A percentile compares a stretch with the other conserved stretches of the same genome.
phyloP scores from a whole-genome alignment of 306 rosid genomes.

The Trichosanthes cucumerina region DNA sequence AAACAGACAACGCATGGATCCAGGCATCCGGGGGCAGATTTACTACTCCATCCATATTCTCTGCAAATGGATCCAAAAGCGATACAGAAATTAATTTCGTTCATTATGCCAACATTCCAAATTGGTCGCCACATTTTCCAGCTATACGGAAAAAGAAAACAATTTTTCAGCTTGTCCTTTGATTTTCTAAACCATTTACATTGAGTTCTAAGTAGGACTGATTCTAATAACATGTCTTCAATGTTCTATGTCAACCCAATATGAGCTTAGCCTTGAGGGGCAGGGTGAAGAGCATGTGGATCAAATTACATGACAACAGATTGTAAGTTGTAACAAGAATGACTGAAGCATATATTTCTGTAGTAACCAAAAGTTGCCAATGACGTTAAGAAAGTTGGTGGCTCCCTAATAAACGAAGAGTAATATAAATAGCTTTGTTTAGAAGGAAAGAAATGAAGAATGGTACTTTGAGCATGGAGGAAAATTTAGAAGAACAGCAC shows the following conservation, averaged over 20 bases:
- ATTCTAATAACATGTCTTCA: background rate
- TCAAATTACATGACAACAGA: background rate
- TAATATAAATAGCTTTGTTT: background rate
- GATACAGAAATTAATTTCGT: background rate
- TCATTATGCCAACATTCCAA: background rate
- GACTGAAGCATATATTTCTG: background rate
- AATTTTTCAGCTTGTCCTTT: background rate
- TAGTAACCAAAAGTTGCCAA: background rate
- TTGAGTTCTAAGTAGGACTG: background rate
- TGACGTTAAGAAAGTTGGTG: background rate
- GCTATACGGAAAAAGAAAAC: background rate
- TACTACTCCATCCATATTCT: slow-evolving; percentile 87
- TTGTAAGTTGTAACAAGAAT: background rate
- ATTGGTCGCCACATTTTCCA: background rate
- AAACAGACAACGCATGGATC: slow-evolving; percentile 95
- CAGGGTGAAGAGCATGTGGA: slow-evolving; percentile 3
- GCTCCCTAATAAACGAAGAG: background rate
- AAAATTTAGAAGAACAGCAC: background rate
- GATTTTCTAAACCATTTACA: background rate
- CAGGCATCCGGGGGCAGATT: slow-evolving; percentile 42
- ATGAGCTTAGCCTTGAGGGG: background rate
- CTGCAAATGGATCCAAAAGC: slow-evolving; percentile 29
- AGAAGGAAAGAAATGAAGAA: background rate
- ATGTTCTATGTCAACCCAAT: background rate
- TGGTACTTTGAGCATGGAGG: background rate